These are phyloP conservation scores for Cucurbita pepo DNA, from an alignment of 306 rosid genomes.

Conservation along the genomic window DNA sequence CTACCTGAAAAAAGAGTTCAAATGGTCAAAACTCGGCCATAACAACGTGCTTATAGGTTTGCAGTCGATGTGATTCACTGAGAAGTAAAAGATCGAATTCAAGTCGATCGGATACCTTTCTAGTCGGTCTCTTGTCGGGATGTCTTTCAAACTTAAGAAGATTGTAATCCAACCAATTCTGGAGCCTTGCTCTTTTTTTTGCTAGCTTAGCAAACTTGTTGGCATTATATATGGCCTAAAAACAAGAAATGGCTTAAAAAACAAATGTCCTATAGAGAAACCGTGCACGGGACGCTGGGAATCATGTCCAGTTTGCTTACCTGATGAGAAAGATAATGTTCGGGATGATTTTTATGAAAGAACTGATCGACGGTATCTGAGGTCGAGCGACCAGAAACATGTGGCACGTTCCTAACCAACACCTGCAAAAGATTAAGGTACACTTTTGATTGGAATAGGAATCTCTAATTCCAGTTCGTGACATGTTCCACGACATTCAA, in stretches of 20 bases:
- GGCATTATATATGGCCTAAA: slow-evolving; percentile 88
- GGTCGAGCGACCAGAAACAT: slow-evolving; percentile 38
- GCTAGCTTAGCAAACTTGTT: slow-evolving; percentile 64
- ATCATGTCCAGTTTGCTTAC: slow-evolving; percentile 17
- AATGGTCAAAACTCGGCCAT: slow-evolving; percentile 5
- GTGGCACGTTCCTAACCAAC: slow-evolving; percentile 65
- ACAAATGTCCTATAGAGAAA: neutral
- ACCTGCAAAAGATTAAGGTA: slow-evolving; percentile 36
- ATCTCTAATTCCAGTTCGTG: neutral
- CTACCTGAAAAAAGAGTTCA: slow-evolving; percentile 32
- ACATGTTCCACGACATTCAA: neutral
- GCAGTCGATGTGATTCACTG: neutral
- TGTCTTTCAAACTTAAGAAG: slow-evolving; percentile 76
- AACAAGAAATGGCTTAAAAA: neutral
- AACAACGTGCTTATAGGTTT: neutral
- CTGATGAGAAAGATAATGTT: slow-evolving; percentile 89
- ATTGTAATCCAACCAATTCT: slow-evolving; percentile 87
- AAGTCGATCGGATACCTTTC: slow-evolving; percentile 27
- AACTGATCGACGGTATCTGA: slow-evolving; percentile 57
- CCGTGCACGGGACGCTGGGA: neutral
- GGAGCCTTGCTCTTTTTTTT: slow-evolving; percentile 55
- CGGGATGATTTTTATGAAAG: slow-evolving; percentile 69
- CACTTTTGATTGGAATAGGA: neutral
- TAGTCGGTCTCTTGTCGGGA: slow-evolving; percentile 55
- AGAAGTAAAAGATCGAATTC: neutral